Conservation (phyloP, 768 basidiomycete genomes). For the Obba rivulosa region DNA sequence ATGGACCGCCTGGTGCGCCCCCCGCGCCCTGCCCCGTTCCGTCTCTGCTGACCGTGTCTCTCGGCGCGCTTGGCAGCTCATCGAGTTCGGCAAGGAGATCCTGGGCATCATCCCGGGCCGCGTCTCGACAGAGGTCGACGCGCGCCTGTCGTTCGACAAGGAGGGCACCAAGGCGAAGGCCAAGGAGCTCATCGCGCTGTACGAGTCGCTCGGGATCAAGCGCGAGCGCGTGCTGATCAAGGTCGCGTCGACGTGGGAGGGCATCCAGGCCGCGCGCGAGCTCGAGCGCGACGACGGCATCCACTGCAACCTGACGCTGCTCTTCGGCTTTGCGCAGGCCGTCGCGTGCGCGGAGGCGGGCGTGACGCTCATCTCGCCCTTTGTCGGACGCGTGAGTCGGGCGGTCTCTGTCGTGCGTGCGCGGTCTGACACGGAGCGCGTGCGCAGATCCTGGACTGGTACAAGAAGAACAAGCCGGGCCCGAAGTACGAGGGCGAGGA, state of each 20-base stretch:
- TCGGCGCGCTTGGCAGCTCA: slow-evolving; percentile 53
- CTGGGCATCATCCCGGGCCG: slow-evolving; percentile 94
- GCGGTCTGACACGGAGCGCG: too few species aligned
- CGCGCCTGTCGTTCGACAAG: slow-evolving; percentile 95
- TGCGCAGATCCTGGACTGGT: slow-evolving; percentile 98
- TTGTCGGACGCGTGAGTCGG: slow-evolving; percentile 89
- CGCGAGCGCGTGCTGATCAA: slow-evolving; percentile 97
- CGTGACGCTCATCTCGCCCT: slow-evolving; percentile 98
- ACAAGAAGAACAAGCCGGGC: slow-evolving; percentile 85
- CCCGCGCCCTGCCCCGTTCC: neutral
- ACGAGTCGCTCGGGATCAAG: slow-evolving; percentile 88
- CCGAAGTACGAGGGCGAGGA: slow-evolving; percentile 85
- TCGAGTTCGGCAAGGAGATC: slow-evolving; percentile 97
- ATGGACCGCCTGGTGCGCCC: slow-evolving; percentile 80
- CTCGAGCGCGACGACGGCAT: slow-evolving; percentile 90
- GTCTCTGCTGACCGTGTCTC: neutral
- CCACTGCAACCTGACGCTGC: slow-evolving; percentile 98
- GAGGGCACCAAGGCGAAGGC: slow-evolving; percentile 88
- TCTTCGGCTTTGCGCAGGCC: slow-evolving; percentile 98
- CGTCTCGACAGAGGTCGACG: slow-evolving; percentile 99
- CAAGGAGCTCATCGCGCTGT: slow-evolving; percentile 86
- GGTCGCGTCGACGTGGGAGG: slow-evolving; percentile 99
- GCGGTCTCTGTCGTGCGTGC: too few species aligned
- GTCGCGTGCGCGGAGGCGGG: slow-evolving; percentile 98
- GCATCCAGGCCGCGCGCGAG: slow-evolving; percentile 97